Percentiles rank a stretch among this genome's conserved stretches.
phyloP scores from a whole-genome alignment of 177 flowering plant genomes.

The Telopea speciosissima region DNA sequence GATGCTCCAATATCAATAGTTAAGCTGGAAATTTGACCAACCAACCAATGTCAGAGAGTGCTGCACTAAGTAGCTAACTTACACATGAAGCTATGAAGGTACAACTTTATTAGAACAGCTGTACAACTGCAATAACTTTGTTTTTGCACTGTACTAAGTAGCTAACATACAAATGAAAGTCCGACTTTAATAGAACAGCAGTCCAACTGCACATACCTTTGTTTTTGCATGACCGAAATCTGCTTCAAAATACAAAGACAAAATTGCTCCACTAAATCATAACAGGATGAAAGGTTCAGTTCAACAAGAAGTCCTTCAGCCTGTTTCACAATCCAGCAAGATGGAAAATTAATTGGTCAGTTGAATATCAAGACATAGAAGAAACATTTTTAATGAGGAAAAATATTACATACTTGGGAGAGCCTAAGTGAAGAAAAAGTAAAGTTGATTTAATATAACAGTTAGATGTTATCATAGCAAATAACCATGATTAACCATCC shows the following conservation, averaged over 20 bases:
- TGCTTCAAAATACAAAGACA: slow-evolving; percentile 59
- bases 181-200: not conserved
- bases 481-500: not conserved
- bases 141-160: slow-evolving; percentile 50
- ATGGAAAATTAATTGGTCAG: not conserved
- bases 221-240: slow-evolving; percentile 70
- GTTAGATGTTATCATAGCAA: not conserved
- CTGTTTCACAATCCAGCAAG: slow-evolving; percentile 32
- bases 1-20: not conserved
- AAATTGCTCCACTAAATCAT: slow-evolving; percentile 63
- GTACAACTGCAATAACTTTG: too few species aligned
- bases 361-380: not conserved
- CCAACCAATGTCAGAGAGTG: not conserved
- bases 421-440: not conserved
- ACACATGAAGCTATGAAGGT: too few species aligned
- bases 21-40: not conserved
- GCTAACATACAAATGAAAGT: too few species aligned
- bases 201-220: slow-evolving; percentile 37
- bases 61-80: too few species aligned
- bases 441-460: not conserved
- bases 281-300: slow-evolving; percentile 46
- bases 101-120: too few species aligned
- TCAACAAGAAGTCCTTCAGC: slow-evolving; percentile 72
- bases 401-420: not conserved
- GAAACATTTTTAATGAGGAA: not conserved